Percentiles rank a stretch among this genome's conserved stretches.
These are phyloP conservation scores for Massariosphaeria phaeospora DNA, from an alignment of 495 filamentous ascomycete species.

Conservation along the genomic window DNA sequence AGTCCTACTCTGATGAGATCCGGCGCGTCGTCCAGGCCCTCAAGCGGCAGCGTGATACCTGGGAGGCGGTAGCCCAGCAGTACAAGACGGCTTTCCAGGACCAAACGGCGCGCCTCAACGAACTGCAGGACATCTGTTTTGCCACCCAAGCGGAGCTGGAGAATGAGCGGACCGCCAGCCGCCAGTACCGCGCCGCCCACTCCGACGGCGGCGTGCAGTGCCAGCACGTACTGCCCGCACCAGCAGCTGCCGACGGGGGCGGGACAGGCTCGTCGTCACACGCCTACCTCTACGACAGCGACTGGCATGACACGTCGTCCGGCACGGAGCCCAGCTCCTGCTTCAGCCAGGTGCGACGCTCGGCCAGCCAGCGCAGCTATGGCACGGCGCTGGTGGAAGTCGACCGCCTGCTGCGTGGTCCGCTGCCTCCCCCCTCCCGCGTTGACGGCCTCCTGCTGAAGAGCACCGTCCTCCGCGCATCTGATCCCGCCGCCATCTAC, in stretches of 20 bases:
- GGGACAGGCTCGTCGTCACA: too few species aligned
- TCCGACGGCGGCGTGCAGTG: too few species aligned
- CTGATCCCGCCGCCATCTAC: conserved; percentile 4
- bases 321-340: not conserved
- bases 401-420: conserved; percentile 1
- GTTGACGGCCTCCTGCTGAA: conserved; percentile 20
- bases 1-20: conserved; percentile 6
- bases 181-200: not conserved
- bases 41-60: conserved; percentile 14
- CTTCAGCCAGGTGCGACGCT: not conserved
- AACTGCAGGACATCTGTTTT: conserved; percentile 10
- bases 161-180: conserved; percentile 1
- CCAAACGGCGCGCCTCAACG: conserved; percentile 1
- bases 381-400: conserved; percentile 2
- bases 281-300: not conserved
- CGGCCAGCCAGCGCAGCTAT: not conserved
- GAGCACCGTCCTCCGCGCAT: not conserved
- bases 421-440: not conserved
- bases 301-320: not conserved
- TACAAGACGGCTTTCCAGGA: conserved; percentile 14
- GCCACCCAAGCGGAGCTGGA: conserved; percentile 26
- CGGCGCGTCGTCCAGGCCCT: not conserved
- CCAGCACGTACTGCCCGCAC: too few species aligned
- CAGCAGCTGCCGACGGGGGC: too few species aligned
- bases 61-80: not conserved